Percentiles rank a stretch among this genome's conserved stretches.
These are phyloP conservation scores for Pseudocercospora cruenta DNA, from an alignment of 2,329 filamentous ascomycete species.

Conservation along the genomic window DNA sequence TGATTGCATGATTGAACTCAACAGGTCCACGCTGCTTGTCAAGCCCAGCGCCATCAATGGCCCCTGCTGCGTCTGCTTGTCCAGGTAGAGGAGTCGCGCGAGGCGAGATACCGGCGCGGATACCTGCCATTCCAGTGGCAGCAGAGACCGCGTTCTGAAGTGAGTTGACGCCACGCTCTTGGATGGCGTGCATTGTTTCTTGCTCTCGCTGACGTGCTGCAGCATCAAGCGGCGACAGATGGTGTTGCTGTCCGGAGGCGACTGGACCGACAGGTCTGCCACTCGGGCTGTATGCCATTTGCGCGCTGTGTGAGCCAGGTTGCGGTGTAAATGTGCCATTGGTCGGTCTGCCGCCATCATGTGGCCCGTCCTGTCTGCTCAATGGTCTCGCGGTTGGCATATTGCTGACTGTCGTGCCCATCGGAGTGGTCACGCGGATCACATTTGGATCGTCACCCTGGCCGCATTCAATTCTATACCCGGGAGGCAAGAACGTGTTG, in stretches of 20 bases:
- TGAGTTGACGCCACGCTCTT: conserved; percentile 68
- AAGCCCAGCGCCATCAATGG: conserved; percentile 54
- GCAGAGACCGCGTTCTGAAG: conserved; percentile 66
- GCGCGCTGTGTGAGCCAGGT: conserved; percentile 39
- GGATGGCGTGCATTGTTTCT: conserved; percentile 58
- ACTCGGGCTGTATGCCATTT: conserved; percentile 49
- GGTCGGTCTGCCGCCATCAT: conserved; percentile 31
- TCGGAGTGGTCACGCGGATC: conserved; percentile 94
- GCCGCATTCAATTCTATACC: conserved; percentile 95
- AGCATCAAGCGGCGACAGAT: conserved; percentile 35
- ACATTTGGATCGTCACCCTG: conserved; percentile 92
- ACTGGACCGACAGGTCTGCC: conserved; percentile 48
- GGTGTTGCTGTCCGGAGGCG: conserved; percentile 37
- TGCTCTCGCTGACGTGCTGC: conserved; percentile 36
- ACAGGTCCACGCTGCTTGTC: conserved; percentile 86
- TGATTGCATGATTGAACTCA: conserved; percentile 98
- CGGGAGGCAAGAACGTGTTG: conserved; percentile 92
- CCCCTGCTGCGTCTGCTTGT: conserved; percentile 57
- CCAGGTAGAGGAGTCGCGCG: conserved; percentile 57
- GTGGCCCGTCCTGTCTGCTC: conserved; percentile 32
- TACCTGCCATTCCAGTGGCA: conserved; percentile 54
- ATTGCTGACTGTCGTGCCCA: conserved; percentile 92
- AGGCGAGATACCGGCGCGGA: conserved; percentile 56
- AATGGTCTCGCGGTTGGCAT: conserved; percentile 64
- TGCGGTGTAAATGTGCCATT: conserved; percentile 48